Conservation (phyloP, 192 early-diverging fungal species). For the Piromyces finnis region DNA sequence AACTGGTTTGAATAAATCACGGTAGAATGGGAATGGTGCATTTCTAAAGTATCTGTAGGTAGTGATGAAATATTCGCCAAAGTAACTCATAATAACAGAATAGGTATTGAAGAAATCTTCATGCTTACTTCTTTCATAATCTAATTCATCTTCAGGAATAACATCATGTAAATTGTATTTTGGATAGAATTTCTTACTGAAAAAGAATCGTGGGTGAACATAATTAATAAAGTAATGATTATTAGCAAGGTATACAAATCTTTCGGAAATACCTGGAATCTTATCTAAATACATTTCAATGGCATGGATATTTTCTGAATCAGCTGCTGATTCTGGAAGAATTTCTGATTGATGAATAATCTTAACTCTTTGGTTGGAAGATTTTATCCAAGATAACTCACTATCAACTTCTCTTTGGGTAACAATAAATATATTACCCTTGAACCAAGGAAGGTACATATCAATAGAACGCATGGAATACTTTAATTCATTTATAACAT, state of each 20-base stretch:
- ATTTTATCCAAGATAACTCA: background rate
- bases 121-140: background rate
- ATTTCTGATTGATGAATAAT: background rate
- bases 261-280: background rate
- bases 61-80: background rate
- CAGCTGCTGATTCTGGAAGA: background rate
- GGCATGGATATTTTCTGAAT: background rate
- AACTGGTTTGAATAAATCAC: background rate
- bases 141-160: background rate
- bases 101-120: background rate
- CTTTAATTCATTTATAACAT: background rate
- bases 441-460: background rate
- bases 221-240: background rate
- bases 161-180: background rate
- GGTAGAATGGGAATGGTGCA: background rate
- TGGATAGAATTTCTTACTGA: background rate
- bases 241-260: background rate
- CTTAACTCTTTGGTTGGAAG: background rate
- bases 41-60: background rate
- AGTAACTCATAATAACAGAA: background rate
- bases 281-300: background rate
- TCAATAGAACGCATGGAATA: background rate
- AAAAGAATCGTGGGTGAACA: background rate
- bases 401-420: background rate
- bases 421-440: background rate